A percentile compares a stretch with the other conserved stretches of the same genome.
Conservation (phyloP, 2,329 filamentous ascomycete species). For the Fusarium sp. region DNA sequence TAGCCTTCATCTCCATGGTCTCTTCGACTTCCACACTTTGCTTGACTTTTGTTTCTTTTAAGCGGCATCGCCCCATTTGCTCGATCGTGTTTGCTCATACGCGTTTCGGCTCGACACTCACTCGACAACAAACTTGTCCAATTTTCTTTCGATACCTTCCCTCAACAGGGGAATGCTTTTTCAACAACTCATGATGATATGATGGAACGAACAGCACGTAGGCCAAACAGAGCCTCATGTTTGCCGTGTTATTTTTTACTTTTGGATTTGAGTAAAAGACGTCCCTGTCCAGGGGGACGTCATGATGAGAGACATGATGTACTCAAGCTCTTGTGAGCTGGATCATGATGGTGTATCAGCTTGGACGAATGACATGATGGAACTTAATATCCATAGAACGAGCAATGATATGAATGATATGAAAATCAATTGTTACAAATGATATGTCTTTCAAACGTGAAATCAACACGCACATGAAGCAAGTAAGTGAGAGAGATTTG, state of each 20-base stretch:
- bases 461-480: background rate
- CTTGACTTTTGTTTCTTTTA: conserved; percentile 28
- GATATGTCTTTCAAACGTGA: background rate
- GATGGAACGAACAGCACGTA: conserved; percentile 45
- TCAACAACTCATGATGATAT: conserved; percentile 45
- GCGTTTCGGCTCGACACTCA: conserved; percentile 19
- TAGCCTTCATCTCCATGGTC: conserved; percentile 23
- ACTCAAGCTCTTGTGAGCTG: conserved; percentile 13
- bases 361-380: conserved; percentile 26
- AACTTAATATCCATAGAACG: conserved; percentile 45
- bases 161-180: conserved; percentile 29
- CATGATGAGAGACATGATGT: conserved; percentile 38
- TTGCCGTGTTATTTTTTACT: conserved; percentile 40
- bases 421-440: conserved; percentile 4
- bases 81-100: conserved; percentile 14
- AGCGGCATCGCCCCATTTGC: conserved; percentile 8
- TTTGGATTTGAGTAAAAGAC: conserved; percentile 25
- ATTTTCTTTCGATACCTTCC: conserved; percentile 22
- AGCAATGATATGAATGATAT: conserved; percentile 42
- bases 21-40: conserved; percentile 15
- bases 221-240: conserved; percentile 44
- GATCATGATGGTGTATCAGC: conserved; percentile 9
- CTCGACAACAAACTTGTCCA: conserved; percentile 19
- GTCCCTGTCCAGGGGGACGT: conserved; percentile 5
- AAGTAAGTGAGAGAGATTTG: background rate